Base-by-base conservation (phyloP, 352 stramenopile species). In the Globisporangium sylvaticum region DNA sequence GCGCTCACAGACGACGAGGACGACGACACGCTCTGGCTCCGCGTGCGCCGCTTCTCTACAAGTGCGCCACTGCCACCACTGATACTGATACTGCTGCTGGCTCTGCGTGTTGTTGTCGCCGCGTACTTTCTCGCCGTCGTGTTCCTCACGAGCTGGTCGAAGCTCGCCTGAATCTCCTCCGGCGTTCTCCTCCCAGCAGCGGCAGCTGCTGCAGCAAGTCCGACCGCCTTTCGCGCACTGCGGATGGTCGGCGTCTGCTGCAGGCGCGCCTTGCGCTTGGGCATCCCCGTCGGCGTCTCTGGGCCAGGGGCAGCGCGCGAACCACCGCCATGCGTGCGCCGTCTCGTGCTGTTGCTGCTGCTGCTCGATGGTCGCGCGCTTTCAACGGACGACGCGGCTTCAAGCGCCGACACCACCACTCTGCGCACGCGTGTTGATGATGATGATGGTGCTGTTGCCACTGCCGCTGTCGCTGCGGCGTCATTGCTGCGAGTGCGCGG, bases 81-180 rank as follows among this genome's bases (percentile, higher is more conserved):
- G 31, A 3, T 42, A 10, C 8, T 29, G n/a, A 5, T 48, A 20
- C 10, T 25, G 25, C 18, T 61, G 20, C 48, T 22, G 34, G 29
- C 18, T 55, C 29, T 31, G 34, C 34, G 25, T 14, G 20, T 29
- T 10, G 18, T 7, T 50, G 39, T 15, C 54, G 32, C 22, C 53
- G 12, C 18, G 22, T 24, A 22, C 18, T 64, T 52, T 18, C 22
- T 44, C 22, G 54, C 18, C 7, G 46, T 42, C 18, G 32, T 64
- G 12, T 60, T 55, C 29, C n/a, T 55, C 64, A 65, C 64, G 18
- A 67, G 27, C 15, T 58, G 62, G 29, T 67, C 46, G 54, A 67
- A 67, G 54, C 42, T 60, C 32, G 62, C 62, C n/a, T 42, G 53
- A 32, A 61, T 67, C 62, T 67, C 62, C 14, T 58, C 62, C 12